Base-by-base conservation (phyloP, 106 monocot species). In the Agapanthus africanus region DNA sequence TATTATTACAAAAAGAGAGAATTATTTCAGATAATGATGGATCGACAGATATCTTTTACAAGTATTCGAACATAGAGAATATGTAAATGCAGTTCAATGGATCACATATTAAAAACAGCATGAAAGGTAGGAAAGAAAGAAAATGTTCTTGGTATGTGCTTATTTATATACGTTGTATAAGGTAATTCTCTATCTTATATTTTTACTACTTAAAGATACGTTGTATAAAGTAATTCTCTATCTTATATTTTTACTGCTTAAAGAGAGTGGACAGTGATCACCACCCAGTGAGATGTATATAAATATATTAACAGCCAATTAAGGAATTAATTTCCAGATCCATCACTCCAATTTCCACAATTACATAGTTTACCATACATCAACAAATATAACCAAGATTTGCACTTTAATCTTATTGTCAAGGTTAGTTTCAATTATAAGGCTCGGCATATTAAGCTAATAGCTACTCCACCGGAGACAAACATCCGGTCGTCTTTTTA, bases 1-100 rank as follows among this genome's bases (percentile, higher is more conserved):
- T 41, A 77, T 67, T 14, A 65, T 73, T 74, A 11, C 67, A 74
- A n/a, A n/a, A n/a, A n/a, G n/a, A n/a, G n/a, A n/a, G n/a, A n/a
- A n/a, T n/a, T n/a, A 39, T 23, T 37, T 26, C 6, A 22, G 10
- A 37, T 36, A 16, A 14, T 59, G 33, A 30, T 59, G 59, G 4
- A n/a, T 59, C 32, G 33, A 59, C 1, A 59, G 25, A 54, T 5
- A 54, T 25, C 23, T 25, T 33, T 57, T 39, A 50, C n/a, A n/a
- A n/a, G n/a, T n/a, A n/a, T n/a, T n/a, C n/a, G 3, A 42, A 70
- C 13, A 35, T 0, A 60, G 11, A 40, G 7, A 35, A 60, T 7
- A 40, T 47, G 16, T 33, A 50, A 1, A 14, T 27, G 4, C 6
- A 25, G 41, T 23, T 27, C 11, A 11, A 35, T 35, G 7, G 32